Conservation (phyloP, 768 basidiomycete genomes). For the Tulasnella sp. region DNA sequence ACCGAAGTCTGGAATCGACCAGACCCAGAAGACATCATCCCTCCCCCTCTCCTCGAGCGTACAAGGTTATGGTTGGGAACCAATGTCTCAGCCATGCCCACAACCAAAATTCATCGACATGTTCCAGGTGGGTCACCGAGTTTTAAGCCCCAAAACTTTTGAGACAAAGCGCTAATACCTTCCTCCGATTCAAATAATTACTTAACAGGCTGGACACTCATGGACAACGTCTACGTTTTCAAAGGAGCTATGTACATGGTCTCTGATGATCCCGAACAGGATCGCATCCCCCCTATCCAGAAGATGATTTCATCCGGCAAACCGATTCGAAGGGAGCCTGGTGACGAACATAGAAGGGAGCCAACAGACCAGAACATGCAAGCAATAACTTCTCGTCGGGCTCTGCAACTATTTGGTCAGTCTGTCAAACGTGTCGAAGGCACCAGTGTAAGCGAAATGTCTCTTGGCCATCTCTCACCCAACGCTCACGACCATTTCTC, state of each 20-base stretch:
- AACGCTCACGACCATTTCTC: neutral
- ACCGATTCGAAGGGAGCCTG: slow-evolving; percentile 60
- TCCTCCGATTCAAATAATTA: neutral
- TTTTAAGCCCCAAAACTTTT: neutral
- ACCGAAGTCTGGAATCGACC: neutral
- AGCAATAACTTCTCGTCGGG: slow-evolving; percentile 70
- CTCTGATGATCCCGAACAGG: slow-evolving; percentile 59
- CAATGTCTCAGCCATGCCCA: neutral
- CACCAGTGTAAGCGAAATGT: slow-evolving; percentile 56
- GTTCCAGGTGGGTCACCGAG: neutral
- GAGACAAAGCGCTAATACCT: neutral
- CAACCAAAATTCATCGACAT: slow-evolving; percentile 4
- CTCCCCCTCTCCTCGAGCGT: neutral
- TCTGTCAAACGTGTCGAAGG: slow-evolving; percentile 77
- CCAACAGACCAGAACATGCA: slow-evolving; percentile 81
- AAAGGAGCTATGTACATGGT: slow-evolving; percentile 1
- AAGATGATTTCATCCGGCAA: slow-evolving; percentile 73
- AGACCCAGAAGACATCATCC: neutral
- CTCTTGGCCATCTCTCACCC: neutral
- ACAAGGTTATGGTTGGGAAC: neutral
- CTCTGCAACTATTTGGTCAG: slow-evolving; percentile 67
- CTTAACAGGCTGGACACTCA: slow-evolving; percentile 15
- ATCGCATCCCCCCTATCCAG: slow-evolving; percentile 59
- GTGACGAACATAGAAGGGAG: slow-evolving; percentile 59
- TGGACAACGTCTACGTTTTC: slow-evolving; percentile 25